Base-by-base conservation (phyloP, 257 asterid genomes). In the Galeopsis tetrahit region DNA sequence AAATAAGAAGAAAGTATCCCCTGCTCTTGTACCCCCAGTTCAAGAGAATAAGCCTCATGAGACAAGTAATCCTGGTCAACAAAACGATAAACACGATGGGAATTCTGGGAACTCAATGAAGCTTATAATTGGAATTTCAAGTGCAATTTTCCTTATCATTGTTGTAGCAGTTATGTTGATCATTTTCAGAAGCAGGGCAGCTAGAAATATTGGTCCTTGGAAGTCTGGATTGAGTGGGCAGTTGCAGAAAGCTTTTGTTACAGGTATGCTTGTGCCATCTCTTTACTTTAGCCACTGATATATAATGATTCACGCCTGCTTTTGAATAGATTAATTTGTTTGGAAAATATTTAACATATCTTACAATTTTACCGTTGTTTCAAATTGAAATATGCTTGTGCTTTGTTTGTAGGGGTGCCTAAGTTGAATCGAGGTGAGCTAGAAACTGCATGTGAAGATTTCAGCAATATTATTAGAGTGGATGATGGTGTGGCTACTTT, bases 361-460 rank as follows among this genome's bases (percentile, higher is more conserved):
- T 43, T 21, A 21, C 28, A 21, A 21, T 21, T 21, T 21, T 21
- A 21, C 28, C 1, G 1, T 21, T 34, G 38, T 17, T 57, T 64
- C 42, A 39, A 64, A 48, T 44, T 58, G 5, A 76, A 59, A 5
- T 39, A 28, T n/a, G 2, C 7, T 48, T 33, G 35, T 66, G 38
- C 59, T 63, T 68, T 35, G 63, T 75, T 68, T 66, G 15, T 74
- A 95, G 99, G 99, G 63, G 98, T 95, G 28, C 97, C 98, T n/a
- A 92, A 90, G 90, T 81, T 95, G 77, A 90, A 95, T 79, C 79
- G 96, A 77, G 40, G 64, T 10, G 99, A 95, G 84, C 86, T 95
- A 17, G 99, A 86, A 82, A 84, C 90, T 8, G 93, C 99, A 28
- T 92, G 98, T 28, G 99, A 95, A 79, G 97, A 95, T 82, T 92